A percentile compares a stretch with the other conserved stretches of the same genome.
Evolutionary conservation across 2,329 filamentous ascomycete species (phyloP).

Genomic region (Colletotrichum sublineola): DNA sequence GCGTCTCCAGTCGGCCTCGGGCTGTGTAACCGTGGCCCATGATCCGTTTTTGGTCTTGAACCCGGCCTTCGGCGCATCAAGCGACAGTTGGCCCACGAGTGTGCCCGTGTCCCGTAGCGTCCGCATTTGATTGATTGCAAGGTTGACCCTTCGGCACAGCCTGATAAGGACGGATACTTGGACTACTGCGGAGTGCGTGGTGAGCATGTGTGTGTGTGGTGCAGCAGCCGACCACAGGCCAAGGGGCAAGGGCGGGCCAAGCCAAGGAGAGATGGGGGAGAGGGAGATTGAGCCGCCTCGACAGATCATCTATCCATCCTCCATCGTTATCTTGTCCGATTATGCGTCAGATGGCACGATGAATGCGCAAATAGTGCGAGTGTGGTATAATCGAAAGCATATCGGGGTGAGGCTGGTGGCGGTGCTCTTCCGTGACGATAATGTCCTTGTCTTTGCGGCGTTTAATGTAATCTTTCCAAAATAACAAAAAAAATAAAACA

Average conservation of each 20-base stretch:
- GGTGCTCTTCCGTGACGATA: not conserved
- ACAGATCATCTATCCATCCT: slow-evolving; percentile 4
- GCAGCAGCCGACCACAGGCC: slow-evolving; percentile 22
- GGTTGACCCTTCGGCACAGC: slow-evolving; percentile 32
- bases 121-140: slow-evolving; percentile 31
- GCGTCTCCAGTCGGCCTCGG: not conserved
- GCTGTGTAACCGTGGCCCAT: slow-evolving; percentile 10
- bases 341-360: slow-evolving; percentile 3
- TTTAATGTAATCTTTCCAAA: not conserved
- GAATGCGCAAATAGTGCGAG: not conserved
- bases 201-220: no score
- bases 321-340: not conserved
- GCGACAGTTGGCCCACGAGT: not conserved
- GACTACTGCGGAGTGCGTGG: no score
- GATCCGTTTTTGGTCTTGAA: slow-evolving; percentile 5
- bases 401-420: not conserved
- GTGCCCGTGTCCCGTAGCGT: slow-evolving; percentile 13
- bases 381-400: not conserved
- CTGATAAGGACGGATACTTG: slow-evolving; percentile 14
- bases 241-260: slow-evolving; percentile 23
- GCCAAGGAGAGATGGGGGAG: slow-evolving; percentile 26
- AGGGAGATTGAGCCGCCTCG: slow-evolving; percentile 19
- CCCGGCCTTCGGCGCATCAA: slow-evolving; percentile 11
- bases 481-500: no score
- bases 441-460: not conserved